phyloP scores from a whole-genome alignment of 176 grass and related monocot genomes.

The Carex cristatella region DNA sequence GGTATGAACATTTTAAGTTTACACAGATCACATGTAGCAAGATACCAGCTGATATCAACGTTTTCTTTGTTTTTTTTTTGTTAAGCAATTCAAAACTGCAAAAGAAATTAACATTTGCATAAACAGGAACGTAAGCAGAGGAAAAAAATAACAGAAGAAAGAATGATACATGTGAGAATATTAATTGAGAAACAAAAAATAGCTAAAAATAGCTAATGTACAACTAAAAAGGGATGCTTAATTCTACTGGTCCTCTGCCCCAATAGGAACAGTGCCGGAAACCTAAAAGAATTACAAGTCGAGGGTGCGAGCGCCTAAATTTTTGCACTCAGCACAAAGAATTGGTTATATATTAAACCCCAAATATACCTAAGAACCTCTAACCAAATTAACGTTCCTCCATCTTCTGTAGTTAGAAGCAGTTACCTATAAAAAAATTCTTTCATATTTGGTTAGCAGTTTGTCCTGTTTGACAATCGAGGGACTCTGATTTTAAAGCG shows the following conservation, averaged over 20 bases:
- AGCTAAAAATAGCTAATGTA: slow-evolving; percentile 3
- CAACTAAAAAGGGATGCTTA: slow-evolving; percentile 20
- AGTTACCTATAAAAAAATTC: slow-evolving; percentile 38
- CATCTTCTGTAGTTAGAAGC: slow-evolving; percentile 20
- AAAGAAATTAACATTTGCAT: slow-evolving; percentile 12
- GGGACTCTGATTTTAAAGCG: slow-evolving; percentile 56
- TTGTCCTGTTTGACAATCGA: slow-evolving; percentile 28
- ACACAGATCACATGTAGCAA: neutral
- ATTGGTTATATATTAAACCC: slow-evolving; percentile 27
- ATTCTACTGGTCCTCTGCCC: neutral
- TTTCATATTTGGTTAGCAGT: slow-evolving; percentile 22
- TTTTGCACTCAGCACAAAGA: slow-evolving; percentile 24
- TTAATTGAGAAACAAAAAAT: slow-evolving; percentile 12
- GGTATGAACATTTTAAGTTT: neutral
- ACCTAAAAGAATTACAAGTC: slow-evolving; percentile 24
- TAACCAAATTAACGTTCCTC: slow-evolving; percentile 18
- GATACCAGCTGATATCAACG: neutral
- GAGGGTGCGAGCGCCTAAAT: slow-evolving; percentile 17
- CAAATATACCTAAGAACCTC: slow-evolving; percentile 10
- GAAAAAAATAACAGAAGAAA: neutral
- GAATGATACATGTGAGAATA: neutral
- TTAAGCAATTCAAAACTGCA: neutral
- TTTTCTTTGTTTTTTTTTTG: neutral
- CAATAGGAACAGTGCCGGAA: slow-evolving; percentile 10
- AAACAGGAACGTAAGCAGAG: neutral